These are phyloP conservation scores for Clonostachys chloroleuca DNA, from an alignment of 2,329 filamentous ascomycete species.

Conservation along the genomic window DNA sequence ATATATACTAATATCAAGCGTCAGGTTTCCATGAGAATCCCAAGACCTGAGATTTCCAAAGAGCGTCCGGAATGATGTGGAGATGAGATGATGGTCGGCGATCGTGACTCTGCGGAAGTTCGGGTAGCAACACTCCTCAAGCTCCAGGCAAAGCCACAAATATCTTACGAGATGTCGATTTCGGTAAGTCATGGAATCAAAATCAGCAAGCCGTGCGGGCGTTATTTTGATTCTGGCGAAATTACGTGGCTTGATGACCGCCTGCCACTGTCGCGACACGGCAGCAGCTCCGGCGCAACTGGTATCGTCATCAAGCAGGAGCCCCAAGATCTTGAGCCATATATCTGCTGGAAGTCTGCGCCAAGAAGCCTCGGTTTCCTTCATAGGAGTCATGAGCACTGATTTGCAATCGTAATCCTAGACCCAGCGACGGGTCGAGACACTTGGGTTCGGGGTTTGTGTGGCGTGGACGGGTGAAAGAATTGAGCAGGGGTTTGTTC, in stretches of 20 bases:
- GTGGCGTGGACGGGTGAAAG: too few species aligned
- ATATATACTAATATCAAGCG: constrained; percentile 29
- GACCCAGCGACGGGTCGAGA: too few species aligned
- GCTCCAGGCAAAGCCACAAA: constrained; percentile 13
- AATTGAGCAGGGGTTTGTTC: too few species aligned
- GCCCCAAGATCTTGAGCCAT: too few species aligned
- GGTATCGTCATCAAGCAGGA: too few species aligned
- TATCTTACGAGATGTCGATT: constrained; percentile 15
- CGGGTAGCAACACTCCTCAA: too few species aligned
- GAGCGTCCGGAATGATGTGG: constrained; percentile 2
- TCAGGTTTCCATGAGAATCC: constrained; percentile 21
- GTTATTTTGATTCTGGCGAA: constrained; percentile 22
- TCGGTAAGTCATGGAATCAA: constrained; percentile 17
- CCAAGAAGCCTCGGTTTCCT: too few species aligned
- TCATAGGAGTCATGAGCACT: too few species aligned
- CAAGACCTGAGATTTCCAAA: constrained; percentile 21
- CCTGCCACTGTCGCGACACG: constrained; percentile 23
- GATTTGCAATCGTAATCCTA: too few species aligned
- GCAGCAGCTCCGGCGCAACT: constrained; percentile 6
- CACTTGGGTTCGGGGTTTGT: too few species aligned
- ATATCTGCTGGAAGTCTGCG: too few species aligned
- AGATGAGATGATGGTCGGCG: background rate
- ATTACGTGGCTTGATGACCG: constrained; percentile 16
- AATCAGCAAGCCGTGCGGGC: constrained; percentile 15
- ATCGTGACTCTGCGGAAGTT: too few species aligned